Conservation (phyloP, 2,329 filamentous ascomycete species). For the Gaeumannomyces tritici region DNA sequence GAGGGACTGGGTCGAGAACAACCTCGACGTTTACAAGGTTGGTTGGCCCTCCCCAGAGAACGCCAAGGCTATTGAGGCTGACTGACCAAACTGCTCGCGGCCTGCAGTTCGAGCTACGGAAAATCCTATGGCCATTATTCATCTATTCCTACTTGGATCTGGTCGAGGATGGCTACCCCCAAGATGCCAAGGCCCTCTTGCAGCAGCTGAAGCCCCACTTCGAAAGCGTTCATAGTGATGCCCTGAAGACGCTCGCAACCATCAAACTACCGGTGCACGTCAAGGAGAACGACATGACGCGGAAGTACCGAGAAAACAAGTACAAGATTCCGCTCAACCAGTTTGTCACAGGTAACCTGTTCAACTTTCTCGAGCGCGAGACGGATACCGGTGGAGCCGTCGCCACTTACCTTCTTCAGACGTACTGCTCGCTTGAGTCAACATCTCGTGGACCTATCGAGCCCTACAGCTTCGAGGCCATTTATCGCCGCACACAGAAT, state of each 20-base stretch:
- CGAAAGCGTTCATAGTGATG: slow-evolving; percentile 68
- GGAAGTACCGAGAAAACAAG: slow-evolving; percentile 75
- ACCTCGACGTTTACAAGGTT: slow-evolving; percentile 88
- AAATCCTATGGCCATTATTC: slow-evolving; percentile 87
- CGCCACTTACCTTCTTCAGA: slow-evolving; percentile 62
- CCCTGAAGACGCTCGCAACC: slow-evolving; percentile 64
- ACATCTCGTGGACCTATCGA: slow-evolving; percentile 54
- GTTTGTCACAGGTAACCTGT: slow-evolving; percentile 70
- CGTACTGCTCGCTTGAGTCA: slow-evolving; percentile 47
- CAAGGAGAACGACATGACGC: slow-evolving; percentile 64
- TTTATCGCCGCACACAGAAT: slow-evolving; percentile 46
- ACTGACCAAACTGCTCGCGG: slow-evolving; percentile 8
- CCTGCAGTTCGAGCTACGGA: slow-evolving; percentile 68
- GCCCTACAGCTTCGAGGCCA: slow-evolving; percentile 52
- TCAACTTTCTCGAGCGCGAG: slow-evolving; percentile 85
- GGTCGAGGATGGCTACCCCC: slow-evolving; percentile 58
- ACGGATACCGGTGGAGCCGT: slow-evolving; percentile 70
- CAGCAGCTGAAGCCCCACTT: slow-evolving; percentile 59
- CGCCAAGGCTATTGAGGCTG: neutral
- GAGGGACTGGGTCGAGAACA: slow-evolving; percentile 79
- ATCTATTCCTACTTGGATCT: slow-evolving; percentile 87
- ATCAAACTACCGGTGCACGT: slow-evolving; percentile 72
- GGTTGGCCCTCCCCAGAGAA: slow-evolving; percentile 8
- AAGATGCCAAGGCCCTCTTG: slow-evolving; percentile 67
- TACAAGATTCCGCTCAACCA: slow-evolving; percentile 87